Percentiles rank a stretch among this genome's conserved stretches.
Evolutionary conservation across 2,329 filamentous ascomycete genomes (phyloP).

Genomic region (Talaromyces sp.): DNA sequence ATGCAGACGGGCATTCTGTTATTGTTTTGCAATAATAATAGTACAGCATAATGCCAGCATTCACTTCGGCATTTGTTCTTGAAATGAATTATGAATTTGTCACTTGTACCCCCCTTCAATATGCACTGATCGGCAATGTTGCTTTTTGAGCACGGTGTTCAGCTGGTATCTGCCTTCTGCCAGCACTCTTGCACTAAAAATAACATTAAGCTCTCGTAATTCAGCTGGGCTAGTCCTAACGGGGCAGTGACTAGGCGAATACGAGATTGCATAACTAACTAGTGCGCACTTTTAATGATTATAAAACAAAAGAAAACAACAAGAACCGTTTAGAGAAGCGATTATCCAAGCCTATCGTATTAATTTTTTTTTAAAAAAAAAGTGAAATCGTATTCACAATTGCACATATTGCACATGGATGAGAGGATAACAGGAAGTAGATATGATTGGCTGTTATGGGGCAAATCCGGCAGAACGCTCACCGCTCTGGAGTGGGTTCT

Average conservation of each 20-base stretch:
- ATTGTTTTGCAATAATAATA: not conserved
- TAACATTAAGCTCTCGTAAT: not conserved
- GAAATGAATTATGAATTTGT: not conserved
- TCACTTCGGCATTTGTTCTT: not conserved
- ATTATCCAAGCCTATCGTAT: not conserved
- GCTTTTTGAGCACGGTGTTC: not conserved
- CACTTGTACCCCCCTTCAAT: not conserved
- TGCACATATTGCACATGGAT: too few species aligned
- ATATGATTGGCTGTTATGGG: slow-evolving; percentile 3
- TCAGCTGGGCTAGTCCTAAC: not conserved
- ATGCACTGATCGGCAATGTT: not conserved
- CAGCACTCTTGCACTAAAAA: not conserved
- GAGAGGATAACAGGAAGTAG: not conserved
- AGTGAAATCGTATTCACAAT: not conserved
- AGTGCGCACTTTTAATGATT: not conserved
- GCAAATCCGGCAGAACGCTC: slow-evolving; percentile 1
- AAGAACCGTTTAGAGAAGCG: not conserved
- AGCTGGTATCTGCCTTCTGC: not conserved
- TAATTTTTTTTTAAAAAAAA: not conserved
- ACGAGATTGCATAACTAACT: not conserved
- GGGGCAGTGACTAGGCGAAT: not conserved
- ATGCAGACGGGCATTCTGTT: not conserved
- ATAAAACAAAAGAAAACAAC: not conserved
- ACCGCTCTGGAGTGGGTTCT: not conserved
- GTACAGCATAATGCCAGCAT: not conserved